A percentile compares a stretch with the other conserved stretches of the same genome.
Conservation (phyloP, 208 protist genomes). For the Trypanosoma melophagium region DNA sequence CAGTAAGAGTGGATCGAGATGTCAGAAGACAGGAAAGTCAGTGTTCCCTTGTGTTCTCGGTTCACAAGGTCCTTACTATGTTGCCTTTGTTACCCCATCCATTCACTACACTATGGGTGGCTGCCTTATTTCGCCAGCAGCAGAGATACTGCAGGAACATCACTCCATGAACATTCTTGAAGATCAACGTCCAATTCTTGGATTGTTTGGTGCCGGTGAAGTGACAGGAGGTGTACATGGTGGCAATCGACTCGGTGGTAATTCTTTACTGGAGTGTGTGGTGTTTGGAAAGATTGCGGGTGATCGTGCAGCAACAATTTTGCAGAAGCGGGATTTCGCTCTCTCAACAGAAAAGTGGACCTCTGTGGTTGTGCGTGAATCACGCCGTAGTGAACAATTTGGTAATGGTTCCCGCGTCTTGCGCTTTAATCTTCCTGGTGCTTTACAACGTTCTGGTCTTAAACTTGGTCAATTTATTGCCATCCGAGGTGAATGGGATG, state of each 20-base stretch:
- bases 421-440: constrained; percentile 66
- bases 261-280: constrained; percentile 95
- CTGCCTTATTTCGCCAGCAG: constrained; percentile 83
- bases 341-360: constrained; percentile 46
- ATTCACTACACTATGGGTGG: constrained; percentile 98
- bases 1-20: constrained; percentile 34
- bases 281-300: constrained; percentile 92
- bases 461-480: constrained; percentile 64
- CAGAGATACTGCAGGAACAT: constrained; percentile 62
- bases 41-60: constrained; percentile 77
- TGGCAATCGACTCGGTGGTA: constrained; percentile 95
- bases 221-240: constrained; percentile 97
- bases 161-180: constrained; percentile 31
- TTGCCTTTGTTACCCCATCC: constrained; percentile 90
- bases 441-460: constrained; percentile 56
- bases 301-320: constrained; percentile 57
- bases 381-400: constrained; percentile 44
- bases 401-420: constrained; percentile 55
- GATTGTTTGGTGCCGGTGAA: constrained; percentile 95
- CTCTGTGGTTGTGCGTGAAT: constrained; percentile 56
- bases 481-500: constrained; percentile 57
- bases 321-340: constrained; percentile 41
- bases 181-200: constrained; percentile 67
- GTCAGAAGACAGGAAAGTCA: constrained; percentile 72
- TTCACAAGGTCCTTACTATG: constrained; percentile 69